phyloP scores from a whole-genome alignment of 1,284 basidiomycete species.

The Tremellales sp. region DNA sequence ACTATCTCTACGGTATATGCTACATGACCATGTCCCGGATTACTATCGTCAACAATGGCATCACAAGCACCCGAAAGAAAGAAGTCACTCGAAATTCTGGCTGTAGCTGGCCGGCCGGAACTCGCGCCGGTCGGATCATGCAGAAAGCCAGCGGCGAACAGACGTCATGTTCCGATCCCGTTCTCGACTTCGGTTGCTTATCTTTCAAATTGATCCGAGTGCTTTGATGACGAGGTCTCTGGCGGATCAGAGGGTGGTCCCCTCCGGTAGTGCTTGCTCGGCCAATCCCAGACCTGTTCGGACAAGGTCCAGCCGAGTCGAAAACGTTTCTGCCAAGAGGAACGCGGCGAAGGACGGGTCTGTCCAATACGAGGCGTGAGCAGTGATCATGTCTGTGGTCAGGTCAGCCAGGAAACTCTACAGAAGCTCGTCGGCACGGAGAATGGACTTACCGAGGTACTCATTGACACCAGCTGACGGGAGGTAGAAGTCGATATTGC shows the following conservation, averaged over 20 bases:
- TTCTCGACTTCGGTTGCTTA: not conserved
- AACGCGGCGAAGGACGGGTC: slow-evolving; percentile 46
- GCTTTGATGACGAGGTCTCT: not conserved
- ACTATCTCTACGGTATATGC: too few relatives aligned
- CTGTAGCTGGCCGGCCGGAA: too few relatives aligned
- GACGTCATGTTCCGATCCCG: not conserved
- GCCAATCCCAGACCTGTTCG: slow-evolving; percentile 40
- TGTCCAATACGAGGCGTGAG: slow-evolving; percentile 47
- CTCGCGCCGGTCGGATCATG: too few relatives aligned
- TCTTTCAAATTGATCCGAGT: not conserved
- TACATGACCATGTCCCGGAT: too few relatives aligned
- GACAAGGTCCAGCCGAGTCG: slow-evolving; percentile 36
- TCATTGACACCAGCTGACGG: slow-evolving; percentile 45
- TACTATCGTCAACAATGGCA: too few relatives aligned
- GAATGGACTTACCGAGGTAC: slow-evolving; percentile 34
- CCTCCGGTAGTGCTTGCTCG: slow-evolving; percentile 19
- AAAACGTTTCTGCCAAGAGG: slow-evolving; percentile 45
- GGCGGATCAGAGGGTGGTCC: slow-evolving; percentile 3
- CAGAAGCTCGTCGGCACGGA: not conserved
- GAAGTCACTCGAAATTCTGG: too few relatives aligned
- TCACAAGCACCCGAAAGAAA: too few relatives aligned
- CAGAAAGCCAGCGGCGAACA: too few relatives aligned
- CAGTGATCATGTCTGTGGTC: slow-evolving; percentile 41
- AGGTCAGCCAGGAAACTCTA: too few relatives aligned
- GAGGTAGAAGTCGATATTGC: slow-evolving; percentile 47